Evolutionary conservation across 805 yeast genomes (phyloP).

Genomic region (Schwanniomyces polymorphus): DNA sequence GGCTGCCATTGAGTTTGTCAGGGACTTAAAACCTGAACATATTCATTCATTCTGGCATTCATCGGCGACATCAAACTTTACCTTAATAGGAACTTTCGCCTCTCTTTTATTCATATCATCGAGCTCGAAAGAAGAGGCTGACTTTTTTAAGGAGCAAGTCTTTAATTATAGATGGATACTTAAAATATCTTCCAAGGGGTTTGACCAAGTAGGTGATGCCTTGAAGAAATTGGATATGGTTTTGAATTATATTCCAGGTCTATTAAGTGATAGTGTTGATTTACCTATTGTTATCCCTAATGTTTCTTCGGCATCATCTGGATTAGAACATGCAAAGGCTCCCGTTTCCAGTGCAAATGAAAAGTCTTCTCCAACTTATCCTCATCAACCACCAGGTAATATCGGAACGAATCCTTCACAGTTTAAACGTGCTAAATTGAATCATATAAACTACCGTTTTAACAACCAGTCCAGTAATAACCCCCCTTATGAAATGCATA

Average conservation of each 20-base stretch:
- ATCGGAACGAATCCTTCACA: neutral
- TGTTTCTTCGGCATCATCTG: conserved; percentile 17
- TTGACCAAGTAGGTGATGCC: conserved; percentile 77
- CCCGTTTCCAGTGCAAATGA: neutral
- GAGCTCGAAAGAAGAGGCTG: conserved; percentile 58
- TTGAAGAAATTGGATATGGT: conserved; percentile 69
- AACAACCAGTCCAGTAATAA: conserved; percentile 3
- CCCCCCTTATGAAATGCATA: conserved; percentile 16
- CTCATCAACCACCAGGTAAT: conserved; percentile 1
- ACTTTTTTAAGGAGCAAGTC: conserved; percentile 63
- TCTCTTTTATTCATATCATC: conserved; percentile 75
- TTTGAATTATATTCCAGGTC: conserved; percentile 72
- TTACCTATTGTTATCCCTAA: conserved; percentile 37
- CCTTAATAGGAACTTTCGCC: conserved; percentile 86
- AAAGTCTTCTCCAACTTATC: conserved; percentile 1
- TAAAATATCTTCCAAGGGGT: conserved; percentile 71
- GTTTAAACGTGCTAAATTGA: conserved; percentile 2
- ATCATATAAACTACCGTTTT: conserved; percentile 2
- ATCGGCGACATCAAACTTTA: conserved; percentile 72
- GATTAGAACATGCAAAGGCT: neutral
- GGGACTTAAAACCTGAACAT: conserved; percentile 77
- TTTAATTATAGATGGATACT: conserved; percentile 76
- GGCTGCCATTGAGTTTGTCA: conserved; percentile 80
- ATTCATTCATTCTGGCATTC: conserved; percentile 90
- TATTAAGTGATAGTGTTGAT: conserved; percentile 41